Percentiles rank a stretch among this genome's conserved stretches.
These are phyloP conservation scores for Blumeriella jaapii DNA, from an alignment of 2,329 filamentous ascomycete genomes.

Conservation along the genomic window DNA sequence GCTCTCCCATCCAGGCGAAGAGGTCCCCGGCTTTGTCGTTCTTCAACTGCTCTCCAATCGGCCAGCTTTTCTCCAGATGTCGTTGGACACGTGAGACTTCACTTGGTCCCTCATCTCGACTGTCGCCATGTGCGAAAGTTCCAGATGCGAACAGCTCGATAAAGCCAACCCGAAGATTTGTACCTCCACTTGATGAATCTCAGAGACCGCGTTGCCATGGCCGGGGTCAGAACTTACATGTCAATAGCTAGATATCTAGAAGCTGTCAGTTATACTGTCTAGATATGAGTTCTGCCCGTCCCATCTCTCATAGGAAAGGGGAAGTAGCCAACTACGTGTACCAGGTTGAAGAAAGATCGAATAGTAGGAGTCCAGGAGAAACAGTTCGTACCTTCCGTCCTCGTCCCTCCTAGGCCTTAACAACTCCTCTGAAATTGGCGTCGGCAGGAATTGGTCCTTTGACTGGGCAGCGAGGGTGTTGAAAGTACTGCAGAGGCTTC, in stretches of 20 bases:
- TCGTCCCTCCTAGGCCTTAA: slow-evolving; percentile 36
- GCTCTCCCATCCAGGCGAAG: slow-evolving; percentile 72
- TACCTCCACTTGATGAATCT: slow-evolving; percentile 54
- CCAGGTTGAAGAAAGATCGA: too few species aligned
- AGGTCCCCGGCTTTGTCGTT: slow-evolving; percentile 62
- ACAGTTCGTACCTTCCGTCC: slow-evolving; percentile 36
- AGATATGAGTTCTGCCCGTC: neutral
- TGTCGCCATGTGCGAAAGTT: slow-evolving; percentile 14
- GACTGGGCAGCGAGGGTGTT: slow-evolving; percentile 40
- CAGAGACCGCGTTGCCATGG: too few species aligned
- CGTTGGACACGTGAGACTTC: slow-evolving; percentile 25
- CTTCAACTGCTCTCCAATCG: slow-evolving; percentile 62
- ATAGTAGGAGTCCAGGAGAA: too few species aligned
- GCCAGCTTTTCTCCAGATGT: slow-evolving; percentile 59
- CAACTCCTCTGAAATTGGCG: slow-evolving; percentile 49
- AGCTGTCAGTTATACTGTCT: slow-evolving; percentile 8
- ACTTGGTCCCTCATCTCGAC: neutral
- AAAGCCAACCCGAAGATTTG: slow-evolving; percentile 58
- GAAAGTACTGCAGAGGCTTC: slow-evolving; percentile 37
- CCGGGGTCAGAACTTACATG: slow-evolving; percentile 42
- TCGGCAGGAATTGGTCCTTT: slow-evolving; percentile 44
- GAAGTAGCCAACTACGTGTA: too few species aligned
- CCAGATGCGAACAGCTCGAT: slow-evolving; percentile 42
- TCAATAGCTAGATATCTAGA: slow-evolving; percentile 50
- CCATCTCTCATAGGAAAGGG: too few species aligned